phyloP scores from a whole-genome alignment of 306 rosid species.

The Cotoneaster glaucophyllus region DNA sequence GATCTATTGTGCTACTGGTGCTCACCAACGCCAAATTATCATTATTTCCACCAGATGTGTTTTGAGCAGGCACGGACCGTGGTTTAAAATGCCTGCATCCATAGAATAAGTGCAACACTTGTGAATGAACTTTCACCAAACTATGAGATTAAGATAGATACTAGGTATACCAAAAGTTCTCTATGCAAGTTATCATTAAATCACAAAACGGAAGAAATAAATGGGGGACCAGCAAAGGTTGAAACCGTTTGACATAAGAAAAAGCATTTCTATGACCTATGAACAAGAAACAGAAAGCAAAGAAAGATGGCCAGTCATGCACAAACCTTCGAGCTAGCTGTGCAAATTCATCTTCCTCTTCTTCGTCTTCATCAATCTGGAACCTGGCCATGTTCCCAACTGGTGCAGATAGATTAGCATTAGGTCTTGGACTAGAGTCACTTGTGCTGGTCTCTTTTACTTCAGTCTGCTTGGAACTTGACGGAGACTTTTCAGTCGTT shows the following conservation, averaged over 20 bases:
- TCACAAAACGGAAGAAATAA: neutral
- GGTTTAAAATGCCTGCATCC: conserved; percentile 72
- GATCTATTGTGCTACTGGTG: conserved; percentile 19
- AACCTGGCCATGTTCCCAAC: conserved; percentile 25
- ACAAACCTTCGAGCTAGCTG: conserved; percentile 87
- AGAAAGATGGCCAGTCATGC: neutral
- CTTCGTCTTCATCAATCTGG: conserved; percentile 64
- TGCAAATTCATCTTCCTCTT: conserved; percentile 91
- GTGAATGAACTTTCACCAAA: neutral
- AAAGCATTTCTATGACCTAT: neutral
- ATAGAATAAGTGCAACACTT: conserved; percentile 15
- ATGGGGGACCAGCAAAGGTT: neutral
- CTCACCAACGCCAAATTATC: conserved; percentile 32
- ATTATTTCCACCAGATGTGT: conserved; percentile 29
- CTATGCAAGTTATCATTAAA: neutral
- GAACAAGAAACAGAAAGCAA: neutral
- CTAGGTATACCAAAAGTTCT: neutral
- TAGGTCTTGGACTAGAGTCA: conserved; percentile 39
- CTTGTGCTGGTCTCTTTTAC: conserved; percentile 31
- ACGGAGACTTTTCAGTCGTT: conserved; percentile 30
- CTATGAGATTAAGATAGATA: neutral
- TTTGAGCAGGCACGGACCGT: conserved; percentile 31
- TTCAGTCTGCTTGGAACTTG: conserved; percentile 43
- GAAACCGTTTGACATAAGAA: neutral
- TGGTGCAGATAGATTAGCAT: conserved; percentile 30